These are phyloP conservation scores for Chloroidium sp. DNA, from an alignment of 163 green algal genomes.

Conservation along the genomic window DNA sequence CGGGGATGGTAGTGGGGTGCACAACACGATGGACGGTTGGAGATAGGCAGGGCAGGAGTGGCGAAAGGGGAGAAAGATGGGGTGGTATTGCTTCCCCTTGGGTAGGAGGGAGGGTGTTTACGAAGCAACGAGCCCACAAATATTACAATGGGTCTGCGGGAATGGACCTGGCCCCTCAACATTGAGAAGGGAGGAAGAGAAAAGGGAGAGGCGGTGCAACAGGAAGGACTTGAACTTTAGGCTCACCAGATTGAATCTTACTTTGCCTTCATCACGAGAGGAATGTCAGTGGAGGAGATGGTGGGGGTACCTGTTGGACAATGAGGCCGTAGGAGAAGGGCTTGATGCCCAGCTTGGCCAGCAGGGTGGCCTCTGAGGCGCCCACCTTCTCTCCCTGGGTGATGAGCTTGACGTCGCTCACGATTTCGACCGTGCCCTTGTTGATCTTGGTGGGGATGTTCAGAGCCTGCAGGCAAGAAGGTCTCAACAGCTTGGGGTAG, in stretches of 20 bases:
- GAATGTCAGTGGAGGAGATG: neutral
- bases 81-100: no score
- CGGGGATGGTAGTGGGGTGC: no score
- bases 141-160: no score
- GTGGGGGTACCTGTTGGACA: slow-evolving; percentile 43
- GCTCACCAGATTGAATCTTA: neutral
- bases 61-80: no score
- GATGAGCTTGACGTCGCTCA: slow-evolving; percentile 82
- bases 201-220: neutral
- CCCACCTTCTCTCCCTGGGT: slow-evolving; percentile 88
- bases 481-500: neutral
- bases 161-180: no score
- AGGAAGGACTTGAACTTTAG: neutral
- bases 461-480: slow-evolving; percentile 58
- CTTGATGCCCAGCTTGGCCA: slow-evolving; percentile 97
- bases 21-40: no score
- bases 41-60: no score
- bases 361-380: slow-evolving; percentile 89
- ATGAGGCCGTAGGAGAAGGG: slow-evolving; percentile 91
- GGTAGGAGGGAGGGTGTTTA: no score
- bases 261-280: neutral
- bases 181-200: neutral
- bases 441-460: slow-evolving; percentile 99
- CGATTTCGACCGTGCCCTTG: slow-evolving; percentile 98
- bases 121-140: no score